Percentiles rank a stretch among this genome's conserved stretches.
Conservation (phyloP, 2,329 filamentous ascomycete species). For the Botrytis fabae region DNA sequence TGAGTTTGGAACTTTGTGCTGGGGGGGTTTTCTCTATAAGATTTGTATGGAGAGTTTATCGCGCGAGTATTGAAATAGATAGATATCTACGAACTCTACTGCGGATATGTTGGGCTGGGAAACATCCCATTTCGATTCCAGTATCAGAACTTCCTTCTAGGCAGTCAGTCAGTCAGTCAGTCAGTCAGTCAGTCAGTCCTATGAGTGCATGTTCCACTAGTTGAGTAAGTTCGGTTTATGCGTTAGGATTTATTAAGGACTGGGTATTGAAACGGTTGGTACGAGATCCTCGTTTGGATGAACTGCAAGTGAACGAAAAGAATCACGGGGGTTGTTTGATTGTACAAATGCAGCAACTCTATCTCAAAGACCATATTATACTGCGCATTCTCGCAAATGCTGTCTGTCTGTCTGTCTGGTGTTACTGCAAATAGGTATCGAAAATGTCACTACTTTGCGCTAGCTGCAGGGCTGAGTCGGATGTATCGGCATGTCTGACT, state of each 20-base stretch:
- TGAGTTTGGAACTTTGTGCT: background rate
- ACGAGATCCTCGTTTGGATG: background rate
- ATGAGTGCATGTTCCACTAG: background rate
- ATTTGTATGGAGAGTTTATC: background rate
- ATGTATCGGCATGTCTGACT: slow-evolving; percentile 1
- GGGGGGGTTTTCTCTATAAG: background rate
- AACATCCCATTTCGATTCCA: background rate
- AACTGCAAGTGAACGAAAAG: background rate
- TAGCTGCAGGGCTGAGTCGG: slow-evolving; percentile 13
- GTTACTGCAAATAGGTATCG: background rate
- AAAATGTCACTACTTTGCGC: background rate
- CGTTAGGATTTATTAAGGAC: background rate
- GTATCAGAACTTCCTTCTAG: background rate
- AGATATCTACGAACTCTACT: too few species aligned
- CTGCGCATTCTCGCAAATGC: background rate
- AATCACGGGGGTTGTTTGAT: background rate
- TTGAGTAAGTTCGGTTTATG: background rate
- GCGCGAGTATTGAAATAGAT: background rate
- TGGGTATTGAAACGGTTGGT: background rate
- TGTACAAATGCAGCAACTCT: too few species aligned
- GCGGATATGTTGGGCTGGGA: background rate
- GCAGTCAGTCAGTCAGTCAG: too few species aligned
- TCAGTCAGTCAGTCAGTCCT: background rate
- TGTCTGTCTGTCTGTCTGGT: background rate
- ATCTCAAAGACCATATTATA: background rate